Evolutionary conservation across 495 filamentous ascomycete species (phyloP), one percentile per base, ranked within the genome.

Genomic region (Penicillium manginii): DNA sequence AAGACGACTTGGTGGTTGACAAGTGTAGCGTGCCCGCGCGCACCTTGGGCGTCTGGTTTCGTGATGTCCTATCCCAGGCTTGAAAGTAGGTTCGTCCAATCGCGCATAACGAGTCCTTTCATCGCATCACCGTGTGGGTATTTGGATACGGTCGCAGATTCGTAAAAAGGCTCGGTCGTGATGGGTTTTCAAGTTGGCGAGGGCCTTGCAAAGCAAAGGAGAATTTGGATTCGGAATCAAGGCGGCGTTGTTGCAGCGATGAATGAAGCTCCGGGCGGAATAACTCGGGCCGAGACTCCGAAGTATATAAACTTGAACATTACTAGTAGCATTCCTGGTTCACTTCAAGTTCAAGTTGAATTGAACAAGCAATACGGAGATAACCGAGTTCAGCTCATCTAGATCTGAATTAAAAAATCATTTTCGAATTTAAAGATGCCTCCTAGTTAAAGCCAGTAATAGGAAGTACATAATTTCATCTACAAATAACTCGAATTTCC

Each of bases 101-200:
- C 62, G 60, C 59, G 52, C 69, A 63, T 65, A 47, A 57, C 58
- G 58, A 37, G 21, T 43, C 50, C 33, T 58, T 57, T 67, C 64
- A 72, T 70, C 52, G 65, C 68, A 73, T 70, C 48, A 55, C 54
- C 50, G 50, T 31, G 39, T 48, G 21, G 45, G 18, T 29, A 5
- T 32, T 23, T 19, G 19, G 39, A 64, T 37, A 23, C 15, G 21
- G 19, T 47, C 6, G 18, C 45, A 37, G 10, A 19, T n/a, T 29
- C 2, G 4, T 23, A 3, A 47, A 22, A 12, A 10, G 17, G 42
- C 8, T 10, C 4, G 11, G 17, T 21, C 8, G 18, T 45, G 42
- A 45, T 39, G 50, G 58, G 49, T 58, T 55, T 40, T 55, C 46
- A 29, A 10, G 18, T 5, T 18, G 29, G n/a, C 39, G 35, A 17